Conservation (phyloP, 208 protist genomes). For the Chromosphaera perkinsii region DNA sequence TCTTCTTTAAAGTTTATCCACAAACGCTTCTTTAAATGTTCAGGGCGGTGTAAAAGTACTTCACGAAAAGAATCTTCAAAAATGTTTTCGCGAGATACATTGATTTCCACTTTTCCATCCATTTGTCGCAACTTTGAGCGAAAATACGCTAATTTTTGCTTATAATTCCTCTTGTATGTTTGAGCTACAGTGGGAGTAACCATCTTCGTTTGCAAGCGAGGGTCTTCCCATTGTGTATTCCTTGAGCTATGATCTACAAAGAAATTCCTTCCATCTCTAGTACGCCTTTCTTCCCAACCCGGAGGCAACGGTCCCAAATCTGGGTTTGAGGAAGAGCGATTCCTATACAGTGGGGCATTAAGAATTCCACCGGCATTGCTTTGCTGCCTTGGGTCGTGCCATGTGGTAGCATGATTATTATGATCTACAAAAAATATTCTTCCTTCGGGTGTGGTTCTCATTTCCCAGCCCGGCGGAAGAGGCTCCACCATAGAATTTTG, state of each 20-base stretch:
- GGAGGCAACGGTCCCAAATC: slow-evolving; percentile 11
- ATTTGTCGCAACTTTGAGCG: slow-evolving; percentile 25
- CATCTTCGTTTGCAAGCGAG: slow-evolving; percentile 8
- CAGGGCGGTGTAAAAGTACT: slow-evolving; percentile 21
- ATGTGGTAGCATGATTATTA: slow-evolving; percentile 35
- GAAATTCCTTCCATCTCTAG: slow-evolving; percentile 15
- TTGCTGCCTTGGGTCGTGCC: slow-evolving; percentile 11
- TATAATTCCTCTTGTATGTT: slow-evolving; percentile 12
- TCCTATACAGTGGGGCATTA: not conserved
- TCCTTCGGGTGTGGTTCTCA: slow-evolving; percentile 14
- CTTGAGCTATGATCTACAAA: slow-evolving; percentile 38
- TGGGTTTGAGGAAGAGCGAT: not conserved
- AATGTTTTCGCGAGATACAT: not conserved
- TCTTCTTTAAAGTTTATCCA: slow-evolving; percentile 36
- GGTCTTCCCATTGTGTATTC: slow-evolving; percentile 37
- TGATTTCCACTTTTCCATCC: slow-evolving; percentile 20
- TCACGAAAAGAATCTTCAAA: slow-evolving; percentile 35
- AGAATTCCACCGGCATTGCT: not conserved
- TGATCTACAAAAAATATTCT: slow-evolving; percentile 41
- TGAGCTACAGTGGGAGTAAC: not conserved
- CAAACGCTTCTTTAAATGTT: slow-evolving; percentile 24
- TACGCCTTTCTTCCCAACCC: slow-evolving; percentile 25
- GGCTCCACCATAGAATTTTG: too few species aligned
- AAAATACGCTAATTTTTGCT: slow-evolving; percentile 25
- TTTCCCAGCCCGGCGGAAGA: slow-evolving; percentile 35